These are phyloP conservation scores for Phaeotremella fagi DNA, from an alignment of 768 basidiomycete species.

Conservation along the genomic window DNA sequence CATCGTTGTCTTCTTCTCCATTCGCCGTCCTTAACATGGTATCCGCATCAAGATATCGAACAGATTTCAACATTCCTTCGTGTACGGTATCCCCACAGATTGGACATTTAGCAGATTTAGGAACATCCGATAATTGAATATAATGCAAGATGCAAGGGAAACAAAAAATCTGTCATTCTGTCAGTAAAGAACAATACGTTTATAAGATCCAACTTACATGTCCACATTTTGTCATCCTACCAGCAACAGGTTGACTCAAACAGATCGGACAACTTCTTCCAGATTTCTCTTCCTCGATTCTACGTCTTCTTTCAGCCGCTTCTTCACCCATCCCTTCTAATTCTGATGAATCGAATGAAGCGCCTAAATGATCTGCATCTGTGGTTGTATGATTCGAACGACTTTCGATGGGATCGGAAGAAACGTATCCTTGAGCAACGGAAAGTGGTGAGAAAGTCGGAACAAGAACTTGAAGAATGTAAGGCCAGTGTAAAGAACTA, in stretches of 20 bases:
- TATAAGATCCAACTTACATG: slow-evolving; percentile 63
- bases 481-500: slow-evolving; percentile 93
- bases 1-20: slow-evolving; percentile 25
- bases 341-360: slow-evolving; percentile 28
- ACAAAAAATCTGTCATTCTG: slow-evolving; percentile 69
- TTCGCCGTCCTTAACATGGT: slow-evolving; percentile 32
- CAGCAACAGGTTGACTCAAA: slow-evolving; percentile 79
- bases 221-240: slow-evolving; percentile 85
- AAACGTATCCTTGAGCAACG: slow-evolving; percentile 53
- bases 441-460: slow-evolving; percentile 73
- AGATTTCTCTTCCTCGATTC: slow-evolving; percentile 56
- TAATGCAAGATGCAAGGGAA: slow-evolving; percentile 92
- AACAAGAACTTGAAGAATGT: slow-evolving; percentile 90
- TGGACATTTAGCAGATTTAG: slow-evolving; percentile 86
- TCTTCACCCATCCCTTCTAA: slow-evolving; percentile 33
- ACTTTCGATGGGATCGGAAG: background rate
- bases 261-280: slow-evolving; percentile 88
- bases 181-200: background rate
- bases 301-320: slow-evolving; percentile 45
- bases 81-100: slow-evolving; percentile 93
- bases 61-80: slow-evolving; percentile 82
- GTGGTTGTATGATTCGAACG: background rate
- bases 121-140: slow-evolving; percentile 71
- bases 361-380: slow-evolving; percentile 12
- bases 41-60: slow-evolving; percentile 76